phyloP scores from a whole-genome alignment of 78 protist genomes.

The slime mould (Dictyostelium discoideum) region dicty_2.7 NC_007090.3:1296501-1297000 shows the following conservation, averaged over 20 bases:
- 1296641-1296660: not conserved
- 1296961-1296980: too few species aligned
- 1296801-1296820: not conserved
- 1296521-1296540: conserved; percentile 9
- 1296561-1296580: not conserved
- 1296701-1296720: not conserved
- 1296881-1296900: too few species aligned
- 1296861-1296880: too few species aligned
- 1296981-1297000: too few species aligned
- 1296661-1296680: not conserved
- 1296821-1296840: too few species aligned
- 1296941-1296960: too few species aligned
- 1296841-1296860: too few species aligned
- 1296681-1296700: not conserved
- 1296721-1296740: not conserved
- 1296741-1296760: not conserved
- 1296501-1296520: conserved; percentile 21
- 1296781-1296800: not conserved
- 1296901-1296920: too few species aligned
- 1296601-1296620: conserved; percentile 11
- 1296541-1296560: not conserved
- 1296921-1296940: too few species aligned
- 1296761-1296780: not conserved
- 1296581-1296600: conserved; percentile 11
- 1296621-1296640: conserved; percentile 43